Base-by-base conservation (phyloP, 176 grass and related monocot genomes). In the Cocos nucifera region DNA sequence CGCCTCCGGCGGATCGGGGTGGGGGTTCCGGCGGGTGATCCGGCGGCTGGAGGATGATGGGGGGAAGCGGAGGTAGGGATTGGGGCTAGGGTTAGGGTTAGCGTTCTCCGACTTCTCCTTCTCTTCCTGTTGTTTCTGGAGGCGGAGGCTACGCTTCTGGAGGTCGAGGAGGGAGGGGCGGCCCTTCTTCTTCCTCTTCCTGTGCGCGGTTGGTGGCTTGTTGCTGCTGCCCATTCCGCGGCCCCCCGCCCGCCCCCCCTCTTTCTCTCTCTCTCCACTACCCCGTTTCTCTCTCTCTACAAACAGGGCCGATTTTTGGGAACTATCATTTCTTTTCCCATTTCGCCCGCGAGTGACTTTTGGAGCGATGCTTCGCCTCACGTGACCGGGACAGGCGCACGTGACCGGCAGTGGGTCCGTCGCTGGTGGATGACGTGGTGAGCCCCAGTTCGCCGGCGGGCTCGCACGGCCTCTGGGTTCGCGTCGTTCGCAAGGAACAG, bases 171-270 rank as follows among this genome's bases (percentile, higher is more conserved):
- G 75, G 66, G 75, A 78, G 39, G 81, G 70, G 49, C 65, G 74
- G 24, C 81, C 81, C 62, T 78, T 84, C 81, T 84, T 78, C 67
- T 53, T 84, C 81, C 39, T 75, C 56, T 56, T 57, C 50, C 22
- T 19, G 24, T 63, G 65, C 28, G 15, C 8, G 10, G 35, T 0
- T 48, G 27, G 27, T 57, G n/a, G 62, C 54, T 79, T 73, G 61
- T 48, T 44, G 35, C 9, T 66, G 69, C 64, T 73, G 49, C 77
- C 69, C 69, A 79, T 79, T 24, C 49, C 35, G 61, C 60, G 71
- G 74, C 16, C 35, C 35, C 62, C 32, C n/a, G 19, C 4, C 16
- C n/a, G 35, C 35, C 35, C 35, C 35, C 35, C 35, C 35, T 27
- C 26, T 27, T 8, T 44, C 35, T 44, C 35, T 44, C 35, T 44